Percentiles rank a stretch among this genome's conserved stretches.
phyloP scores from a whole-genome alignment of 2,329 filamentous ascomycete species.

The Akanthomyces muscarius region DNA sequence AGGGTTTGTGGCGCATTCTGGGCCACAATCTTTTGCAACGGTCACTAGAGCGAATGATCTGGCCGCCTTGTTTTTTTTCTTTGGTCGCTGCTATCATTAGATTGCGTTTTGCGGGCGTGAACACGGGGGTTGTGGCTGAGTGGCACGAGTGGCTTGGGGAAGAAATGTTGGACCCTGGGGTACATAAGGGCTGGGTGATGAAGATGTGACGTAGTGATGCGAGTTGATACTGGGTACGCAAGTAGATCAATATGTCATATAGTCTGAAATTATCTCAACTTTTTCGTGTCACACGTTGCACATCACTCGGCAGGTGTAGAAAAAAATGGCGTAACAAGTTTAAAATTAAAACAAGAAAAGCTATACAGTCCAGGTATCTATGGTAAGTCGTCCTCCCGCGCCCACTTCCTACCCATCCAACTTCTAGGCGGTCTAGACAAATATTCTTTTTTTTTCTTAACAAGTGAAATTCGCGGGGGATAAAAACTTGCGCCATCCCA shows the following conservation, averaged over 20 bases:
- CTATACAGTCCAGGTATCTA: neutral
- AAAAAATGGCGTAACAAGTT: neutral
- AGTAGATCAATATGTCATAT: slow-evolving; percentile 8
- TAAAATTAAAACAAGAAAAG: slow-evolving; percentile 1
- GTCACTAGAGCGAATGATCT: neutral
- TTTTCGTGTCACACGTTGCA: neutral
- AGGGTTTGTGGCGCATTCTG: slow-evolving; percentile 10
- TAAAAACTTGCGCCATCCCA: neutral
- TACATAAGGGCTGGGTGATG: neutral
- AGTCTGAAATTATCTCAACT: neutral
- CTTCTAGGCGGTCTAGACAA: neutral
- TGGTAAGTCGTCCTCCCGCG: neutral
- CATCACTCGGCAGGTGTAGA: neutral
- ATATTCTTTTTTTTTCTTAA: no score
- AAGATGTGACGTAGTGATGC: slow-evolving; percentile 5
- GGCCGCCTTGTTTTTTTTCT: neutral
- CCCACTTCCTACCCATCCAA: neutral
- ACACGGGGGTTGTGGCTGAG: neutral
- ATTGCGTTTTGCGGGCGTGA: no score
- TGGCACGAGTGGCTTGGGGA: neutral
- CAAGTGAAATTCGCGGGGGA: neutral
- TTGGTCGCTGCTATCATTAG: neutral
- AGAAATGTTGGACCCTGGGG: neutral
- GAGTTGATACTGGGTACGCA: neutral
- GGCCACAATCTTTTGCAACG: neutral